Evolutionary conservation across 2,329 filamentous ascomycete genomes (phyloP), one percentile per base, ranked within the genome.

Genomic region (Pochonia chlamydosporia): DNA sequence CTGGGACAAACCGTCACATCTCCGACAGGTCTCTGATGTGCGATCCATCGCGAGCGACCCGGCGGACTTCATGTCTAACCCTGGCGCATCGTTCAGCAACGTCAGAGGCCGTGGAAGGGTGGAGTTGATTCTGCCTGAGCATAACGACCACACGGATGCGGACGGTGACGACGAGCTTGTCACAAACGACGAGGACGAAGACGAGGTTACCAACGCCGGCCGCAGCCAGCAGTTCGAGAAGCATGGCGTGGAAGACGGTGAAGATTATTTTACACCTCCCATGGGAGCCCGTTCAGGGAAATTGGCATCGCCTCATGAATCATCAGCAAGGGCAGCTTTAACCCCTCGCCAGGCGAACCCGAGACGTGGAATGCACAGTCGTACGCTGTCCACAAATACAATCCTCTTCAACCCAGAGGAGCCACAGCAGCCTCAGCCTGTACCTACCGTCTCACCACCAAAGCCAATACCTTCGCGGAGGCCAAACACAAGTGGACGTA

Each of bases 151-250:
- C 49, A 90, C 87, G 0, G 89, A 93, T 58, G 88, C 84, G 6
- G 89, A 95, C 60, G 89, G 89, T 1, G 91, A 96, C 58, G 91
- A 96, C 57, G 91, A 96, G 63, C 72, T 91, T n/a, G 78, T 87
- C 11, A 91, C 87, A 3, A 87, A 90, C 47, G 87, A 89, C 47
- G 86, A 91, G 48, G 81, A 83, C 26, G 78, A 84, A 36, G 75
- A 81, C 43, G 71, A 74, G 14, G 66, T 60, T 13, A 70, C 70
- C 54, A 69, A 76, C 54, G 62, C 60, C n/a, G 62, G 59, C 16
- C 61, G 68, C 48, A 63, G 62, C 44, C 54, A 56, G 35, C 54
- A 54, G 46, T 59, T 55, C n/a, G 54, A 56, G 14, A 57, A 54
- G 23, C 52, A 52, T 48, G 57, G 51, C 14, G 56, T 61, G 20